Evolutionary conservation across 2,329 filamentous ascomycete genomes (phyloP).

Genomic region (Dothistroma pini): DNA sequence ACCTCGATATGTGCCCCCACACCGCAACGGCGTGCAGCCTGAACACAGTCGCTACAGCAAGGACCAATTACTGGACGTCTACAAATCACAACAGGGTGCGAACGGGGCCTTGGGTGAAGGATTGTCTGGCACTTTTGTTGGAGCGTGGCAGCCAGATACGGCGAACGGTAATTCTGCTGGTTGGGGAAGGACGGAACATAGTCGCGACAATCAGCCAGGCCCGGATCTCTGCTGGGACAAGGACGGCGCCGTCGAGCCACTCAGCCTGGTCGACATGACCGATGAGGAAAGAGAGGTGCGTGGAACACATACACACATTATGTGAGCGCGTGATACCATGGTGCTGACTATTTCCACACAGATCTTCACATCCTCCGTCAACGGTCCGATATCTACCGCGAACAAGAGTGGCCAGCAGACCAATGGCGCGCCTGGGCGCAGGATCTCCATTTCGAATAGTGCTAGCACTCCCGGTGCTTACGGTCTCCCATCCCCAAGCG

Average conservation of each 20-base stretch:
- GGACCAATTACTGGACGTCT: constrained; percentile 75
- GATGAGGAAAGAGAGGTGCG: constrained; percentile 63
- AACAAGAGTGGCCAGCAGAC: constrained; percentile 59
- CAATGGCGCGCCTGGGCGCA: constrained; percentile 64
- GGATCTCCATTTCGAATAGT: constrained; percentile 69
- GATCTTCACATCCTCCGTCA: constrained; percentile 82
- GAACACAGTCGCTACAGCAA: constrained; percentile 65
- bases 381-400: constrained; percentile 76
- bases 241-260: constrained; percentile 64
- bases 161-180: constrained; percentile 57
- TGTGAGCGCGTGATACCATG: neutral
- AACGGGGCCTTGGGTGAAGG: constrained; percentile 61
- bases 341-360: constrained; percentile 38
- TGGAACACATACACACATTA: neutral
- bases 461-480: constrained; percentile 62
- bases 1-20: constrained; percentile 57
- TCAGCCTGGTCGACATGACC: constrained; percentile 69
- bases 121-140: constrained; percentile 65
- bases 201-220: constrained; percentile 68
- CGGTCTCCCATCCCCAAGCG: constrained; percentile 69
- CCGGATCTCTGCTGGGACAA: constrained; percentile 92
- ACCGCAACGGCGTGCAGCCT: constrained; percentile 56
- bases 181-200: constrained; percentile 74
- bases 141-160: constrained; percentile 74
- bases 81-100: constrained; percentile 55